phyloP scores from a whole-genome alignment of 2,329 filamentous ascomycete genomes.

The Aschersonia sp. region DNA sequence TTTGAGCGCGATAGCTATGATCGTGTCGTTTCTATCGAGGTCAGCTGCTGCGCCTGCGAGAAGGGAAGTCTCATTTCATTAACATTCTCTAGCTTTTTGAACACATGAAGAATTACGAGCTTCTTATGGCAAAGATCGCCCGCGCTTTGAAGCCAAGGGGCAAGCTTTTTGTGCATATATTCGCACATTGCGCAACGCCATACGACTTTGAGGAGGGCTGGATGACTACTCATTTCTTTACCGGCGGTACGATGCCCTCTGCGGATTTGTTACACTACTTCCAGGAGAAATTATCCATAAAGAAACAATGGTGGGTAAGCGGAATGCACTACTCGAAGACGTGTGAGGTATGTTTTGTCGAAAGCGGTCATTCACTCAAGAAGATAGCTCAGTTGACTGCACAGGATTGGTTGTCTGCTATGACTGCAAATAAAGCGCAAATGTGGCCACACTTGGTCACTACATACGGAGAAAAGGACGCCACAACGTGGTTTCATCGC shows the following conservation, averaged over 20 bases:
- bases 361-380: no score
- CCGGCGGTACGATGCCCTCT: slow-evolving; percentile 57
- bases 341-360: slow-evolving; percentile 37
- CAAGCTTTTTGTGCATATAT: slow-evolving; percentile 57
- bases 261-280: slow-evolving; percentile 54
- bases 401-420: slow-evolving; percentile 47
- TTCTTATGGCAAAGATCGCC: slow-evolving; percentile 48
- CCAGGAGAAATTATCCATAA: slow-evolving; percentile 43
- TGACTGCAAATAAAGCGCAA: slow-evolving; percentile 40
- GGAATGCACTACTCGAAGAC: slow-evolving; percentile 55
- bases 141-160: slow-evolving; percentile 45
- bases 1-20: slow-evolving; percentile 45
- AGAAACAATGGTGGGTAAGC: slow-evolving; percentile 57
- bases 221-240: slow-evolving; percentile 65
- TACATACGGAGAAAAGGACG: slow-evolving; percentile 48
- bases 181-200: slow-evolving; percentile 47
- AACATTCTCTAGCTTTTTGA: slow-evolving; percentile 42
- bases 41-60: slow-evolving; percentile 1
- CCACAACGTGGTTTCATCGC: slow-evolving; percentile 49
- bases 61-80: not conserved
- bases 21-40: slow-evolving; percentile 51
- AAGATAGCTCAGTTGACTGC: not conserved
- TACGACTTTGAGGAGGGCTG: slow-evolving; percentile 60
- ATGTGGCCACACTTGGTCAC: slow-evolving; percentile 50
- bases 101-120: slow-evolving; percentile 64